phyloP scores from a whole-genome alignment of 169 alveolate species.

The Plasmodium cynomolgi region DNA sequence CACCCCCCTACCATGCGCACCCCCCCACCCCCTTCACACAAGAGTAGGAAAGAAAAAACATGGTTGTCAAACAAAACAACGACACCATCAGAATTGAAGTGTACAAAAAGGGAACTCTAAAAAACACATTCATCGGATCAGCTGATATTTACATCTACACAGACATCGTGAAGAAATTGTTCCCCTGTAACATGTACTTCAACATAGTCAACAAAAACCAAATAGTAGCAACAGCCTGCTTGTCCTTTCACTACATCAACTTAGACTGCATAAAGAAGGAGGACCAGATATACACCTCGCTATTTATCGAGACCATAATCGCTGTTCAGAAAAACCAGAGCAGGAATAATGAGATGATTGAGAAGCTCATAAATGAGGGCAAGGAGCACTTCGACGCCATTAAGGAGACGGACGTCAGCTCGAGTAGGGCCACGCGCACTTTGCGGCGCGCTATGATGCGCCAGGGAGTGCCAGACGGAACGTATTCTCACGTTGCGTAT shows the following conservation, averaged over 20 bases:
- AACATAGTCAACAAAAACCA: constrained; percentile 54
- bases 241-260: constrained; percentile 59
- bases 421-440: constrained; percentile 3
- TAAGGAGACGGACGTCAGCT: constrained; percentile 48
- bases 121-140: constrained; percentile 60
- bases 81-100: constrained; percentile 26
- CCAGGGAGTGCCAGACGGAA: not conserved
- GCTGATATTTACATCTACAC: constrained; percentile 54
- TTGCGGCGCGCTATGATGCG: not conserved
- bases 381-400: constrained; percentile 49
- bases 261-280: constrained; percentile 63
- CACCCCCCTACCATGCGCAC: not conserved
- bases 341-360: constrained; percentile 42
- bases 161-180: constrained; percentile 49
- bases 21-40: not conserved
- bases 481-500: not conserved
- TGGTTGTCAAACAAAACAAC: constrained; percentile 60
- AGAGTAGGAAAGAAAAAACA: constrained; percentile 64
- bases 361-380: constrained; percentile 46
- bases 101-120: constrained; percentile 61
- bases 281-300: constrained; percentile 57
- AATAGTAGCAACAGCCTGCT: constrained; percentile 45
- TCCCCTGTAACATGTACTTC: constrained; percentile 43
- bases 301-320: constrained; percentile 57
- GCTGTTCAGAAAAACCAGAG: constrained; percentile 61